Base-by-base conservation (phyloP, 306 rosid species). In the Cyclanthera cordifolia region DNA sequence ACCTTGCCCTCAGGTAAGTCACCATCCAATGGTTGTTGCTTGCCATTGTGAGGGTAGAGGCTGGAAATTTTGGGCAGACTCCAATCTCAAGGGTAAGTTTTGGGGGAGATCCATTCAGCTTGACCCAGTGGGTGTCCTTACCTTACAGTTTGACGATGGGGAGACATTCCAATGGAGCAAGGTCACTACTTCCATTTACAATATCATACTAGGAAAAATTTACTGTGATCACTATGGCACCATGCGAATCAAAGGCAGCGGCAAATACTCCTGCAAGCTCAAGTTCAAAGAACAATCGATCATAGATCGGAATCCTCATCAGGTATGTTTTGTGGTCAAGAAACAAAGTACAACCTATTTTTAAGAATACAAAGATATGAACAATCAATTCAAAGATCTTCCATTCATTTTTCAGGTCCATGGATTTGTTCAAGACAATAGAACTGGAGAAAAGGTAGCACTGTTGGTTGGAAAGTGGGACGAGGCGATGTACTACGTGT, bases 21-120 rank as follows among this genome's bases (percentile, higher is more conserved):
- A 93, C 87, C 96, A 93, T 69, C 99, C 99, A 48, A 93, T 96
- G 8, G 87, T 93, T 41, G 84, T 93, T 72, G 99, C 99, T 50
- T 93, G 96, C 83, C 99, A 93, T 75, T 87, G 99, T 83, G 87
- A 93, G 79, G 99, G 99, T 72, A 86, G 91, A 82, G 96, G 99
- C 53, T 93, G 99, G 99, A 93, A 79, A 78, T 93, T 93, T 75
- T 93, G 95, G 96, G 96, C 86, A 55, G 99, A 93, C 77, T 86
- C 95, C 79, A 93, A 93, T 78, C 84, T 93, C 75, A 94, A 84
- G 19, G 77, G 96, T 48, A 93, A 87, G 78, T 93, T 93, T 80
- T 93, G 96, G 91, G 99, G 99, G 60, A 79, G 89, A 71, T 93
- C 99, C 28, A 93, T 93, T 79, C 99, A 93, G 80, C 94, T 93